phyloP scores from a whole-genome alignment of 805 yeast species.

The Yarrowia alimentaria region DNA sequence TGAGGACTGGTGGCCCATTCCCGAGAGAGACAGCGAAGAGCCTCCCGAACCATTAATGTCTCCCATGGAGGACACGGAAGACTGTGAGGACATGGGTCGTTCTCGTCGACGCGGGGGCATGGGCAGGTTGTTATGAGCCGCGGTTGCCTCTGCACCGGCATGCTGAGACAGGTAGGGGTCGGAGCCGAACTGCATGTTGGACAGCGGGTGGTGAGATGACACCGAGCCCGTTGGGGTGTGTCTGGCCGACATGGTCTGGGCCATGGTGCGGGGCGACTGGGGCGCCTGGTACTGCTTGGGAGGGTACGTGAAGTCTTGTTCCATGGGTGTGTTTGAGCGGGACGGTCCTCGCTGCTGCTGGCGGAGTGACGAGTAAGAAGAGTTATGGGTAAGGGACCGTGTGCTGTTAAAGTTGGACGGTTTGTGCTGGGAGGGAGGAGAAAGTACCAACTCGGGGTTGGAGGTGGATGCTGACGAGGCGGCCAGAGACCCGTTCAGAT shows the following conservation, averaged over 20 bases:
- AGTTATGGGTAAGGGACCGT: slow-evolving; percentile 24
- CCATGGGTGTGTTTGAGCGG: slow-evolving; percentile 19
- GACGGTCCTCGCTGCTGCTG: slow-evolving; percentile 25
- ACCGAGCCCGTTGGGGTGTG: slow-evolving; percentile 20
- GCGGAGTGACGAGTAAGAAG: slow-evolving; percentile 23
- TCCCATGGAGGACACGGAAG: slow-evolving; percentile 29
- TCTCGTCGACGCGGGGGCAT: slow-evolving; percentile 27
- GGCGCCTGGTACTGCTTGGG: slow-evolving; percentile 26
- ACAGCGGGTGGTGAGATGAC: slow-evolving; percentile 22
- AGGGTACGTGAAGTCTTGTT: slow-evolving; percentile 16
- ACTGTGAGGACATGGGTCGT: slow-evolving; percentile 24
- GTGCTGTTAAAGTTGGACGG: slow-evolving; percentile 24
- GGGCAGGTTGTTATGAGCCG: slow-evolving; percentile 27
- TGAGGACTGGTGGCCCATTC: slow-evolving; percentile 29
- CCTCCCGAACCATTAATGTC: slow-evolving; percentile 9
- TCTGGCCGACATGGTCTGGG: slow-evolving; percentile 23
- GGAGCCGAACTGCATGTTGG: slow-evolving; percentile 18
- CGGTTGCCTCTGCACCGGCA: slow-evolving; percentile 18
- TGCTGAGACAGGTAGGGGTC: slow-evolving; percentile 27
- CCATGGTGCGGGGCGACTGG: slow-evolving; percentile 25
- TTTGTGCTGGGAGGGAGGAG: slow-evolving; percentile 7
- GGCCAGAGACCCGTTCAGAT: neutral
- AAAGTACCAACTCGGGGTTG: slow-evolving; percentile 13
- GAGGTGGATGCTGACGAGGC: neutral
- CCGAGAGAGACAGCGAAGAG: neutral